Conservation (phyloP, 2,329 filamentous ascomycete genomes). For the Endoconidiophora laricicola region DNA sequence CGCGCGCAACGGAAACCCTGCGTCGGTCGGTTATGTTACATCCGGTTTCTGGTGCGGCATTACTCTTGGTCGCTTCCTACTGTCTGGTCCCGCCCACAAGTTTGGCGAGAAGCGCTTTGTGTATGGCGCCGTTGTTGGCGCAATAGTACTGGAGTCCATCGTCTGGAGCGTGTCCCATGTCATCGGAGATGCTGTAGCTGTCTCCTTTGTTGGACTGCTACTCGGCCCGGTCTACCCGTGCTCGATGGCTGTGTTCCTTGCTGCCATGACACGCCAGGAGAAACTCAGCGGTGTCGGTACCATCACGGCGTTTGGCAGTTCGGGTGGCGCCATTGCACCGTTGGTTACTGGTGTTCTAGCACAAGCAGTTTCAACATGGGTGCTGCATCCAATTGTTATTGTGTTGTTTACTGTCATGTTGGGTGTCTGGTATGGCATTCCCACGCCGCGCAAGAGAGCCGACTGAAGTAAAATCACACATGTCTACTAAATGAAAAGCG, state of each 20-base stretch:
- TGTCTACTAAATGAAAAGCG: too few relatives aligned
- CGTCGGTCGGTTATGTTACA: conserved; percentile 63
- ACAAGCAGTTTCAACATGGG: conserved; percentile 44
- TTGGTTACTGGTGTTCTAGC: conserved; percentile 49
- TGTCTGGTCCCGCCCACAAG: conserved; percentile 47
- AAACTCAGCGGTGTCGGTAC: conserved; percentile 49
- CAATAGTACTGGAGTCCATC: conserved; percentile 53
- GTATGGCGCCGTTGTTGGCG: conserved; percentile 41
- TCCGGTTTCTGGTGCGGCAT: conserved; percentile 58
- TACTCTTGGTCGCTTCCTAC: conserved; percentile 55
- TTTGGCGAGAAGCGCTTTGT: conserved; percentile 59
- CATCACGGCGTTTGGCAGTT: conserved; percentile 52
- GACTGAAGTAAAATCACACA: conserved; percentile 26
- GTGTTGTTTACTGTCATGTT: conserved; percentile 49
- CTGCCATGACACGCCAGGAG: conserved; percentile 39
- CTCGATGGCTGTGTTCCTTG: conserved; percentile 45
- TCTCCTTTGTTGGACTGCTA: conserved; percentile 55
- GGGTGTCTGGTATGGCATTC: conserved; percentile 45
- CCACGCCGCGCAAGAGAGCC: conserved; percentile 38
- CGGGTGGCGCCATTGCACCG: conserved; percentile 50
- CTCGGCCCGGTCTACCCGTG: conserved; percentile 70
- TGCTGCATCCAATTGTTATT: conserved; percentile 51
- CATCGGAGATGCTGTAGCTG: conserved; percentile 49
- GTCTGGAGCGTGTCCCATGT: conserved; percentile 66
- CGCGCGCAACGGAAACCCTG: conserved; percentile 51